Conservation (phyloP, 2,329 filamentous ascomycete species). For the Rosellinia necatrix region DNA sequence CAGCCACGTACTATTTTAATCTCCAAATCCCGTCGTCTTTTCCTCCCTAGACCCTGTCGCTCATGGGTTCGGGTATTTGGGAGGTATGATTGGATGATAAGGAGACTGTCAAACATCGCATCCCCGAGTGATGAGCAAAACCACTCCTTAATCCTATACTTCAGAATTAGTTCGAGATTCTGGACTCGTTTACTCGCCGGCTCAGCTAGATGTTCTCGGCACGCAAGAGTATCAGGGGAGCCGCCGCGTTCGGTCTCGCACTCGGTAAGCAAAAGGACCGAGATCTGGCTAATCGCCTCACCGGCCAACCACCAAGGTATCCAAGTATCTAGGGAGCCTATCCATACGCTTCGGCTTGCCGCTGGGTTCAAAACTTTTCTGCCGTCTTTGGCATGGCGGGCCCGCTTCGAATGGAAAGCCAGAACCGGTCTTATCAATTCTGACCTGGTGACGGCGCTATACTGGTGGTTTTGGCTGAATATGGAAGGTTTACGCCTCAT, state of each 20-base stretch:
- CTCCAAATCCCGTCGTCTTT: slow-evolving; percentile 24
- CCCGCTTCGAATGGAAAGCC: neutral
- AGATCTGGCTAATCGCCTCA: slow-evolving; percentile 16
- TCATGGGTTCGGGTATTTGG: slow-evolving; percentile 22
- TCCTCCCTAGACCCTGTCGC: slow-evolving; percentile 13
- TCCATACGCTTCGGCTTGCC: slow-evolving; percentile 11
- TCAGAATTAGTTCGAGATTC: slow-evolving; percentile 9
- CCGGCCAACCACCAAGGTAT: too few relatives aligned
- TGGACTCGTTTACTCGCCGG: neutral
- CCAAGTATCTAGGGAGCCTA: neutral
- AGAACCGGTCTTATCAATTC: slow-evolving; percentile 5
- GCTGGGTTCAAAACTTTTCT: neutral
- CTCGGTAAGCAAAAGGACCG: slow-evolving; percentile 25
- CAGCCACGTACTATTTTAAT: slow-evolving; percentile 20
- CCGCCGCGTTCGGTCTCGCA: slow-evolving; percentile 17
- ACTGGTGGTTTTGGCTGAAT: slow-evolving; percentile 25
- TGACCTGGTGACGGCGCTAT: slow-evolving; percentile 24
- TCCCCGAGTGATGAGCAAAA: slow-evolving; percentile 1
- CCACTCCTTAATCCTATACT: neutral
- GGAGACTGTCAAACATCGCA: slow-evolving; percentile 22
- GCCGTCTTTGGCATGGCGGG: slow-evolving; percentile 19
- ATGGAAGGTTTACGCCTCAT: slow-evolving; percentile 29
- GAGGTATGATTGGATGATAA: slow-evolving; percentile 20
- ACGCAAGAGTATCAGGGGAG: neutral
- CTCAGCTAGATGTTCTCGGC: neutral